A percentile compares a stretch with the other conserved stretches of the same genome.
phyloP scores from a whole-genome alignment of 2,329 filamentous ascomycete species.

The Monilinia fructigena region DNA sequence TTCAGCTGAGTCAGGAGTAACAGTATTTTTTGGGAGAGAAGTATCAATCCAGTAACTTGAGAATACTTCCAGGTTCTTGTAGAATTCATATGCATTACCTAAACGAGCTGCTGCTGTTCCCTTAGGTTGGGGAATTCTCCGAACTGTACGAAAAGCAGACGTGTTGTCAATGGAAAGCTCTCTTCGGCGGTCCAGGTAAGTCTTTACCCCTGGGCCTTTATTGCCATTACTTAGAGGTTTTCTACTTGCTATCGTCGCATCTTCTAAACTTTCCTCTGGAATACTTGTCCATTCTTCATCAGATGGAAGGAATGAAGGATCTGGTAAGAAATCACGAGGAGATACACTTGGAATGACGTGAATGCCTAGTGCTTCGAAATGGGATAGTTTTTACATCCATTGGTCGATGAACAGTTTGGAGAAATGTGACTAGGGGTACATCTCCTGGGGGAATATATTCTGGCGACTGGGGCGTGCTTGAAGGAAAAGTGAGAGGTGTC shows the following conservation, averaged over 20 bases:
- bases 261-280: conserved; percentile 36
- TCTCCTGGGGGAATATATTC: conserved; percentile 29
- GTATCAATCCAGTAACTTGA: conserved; percentile 63
- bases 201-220: conserved; percentile 55
- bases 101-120: conserved; percentile 55
- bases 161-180: conserved; percentile 58
- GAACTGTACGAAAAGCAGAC: conserved; percentile 59
- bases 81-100: conserved; percentile 66
- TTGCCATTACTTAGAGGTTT: conserved; percentile 53
- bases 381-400: conserved; percentile 48
- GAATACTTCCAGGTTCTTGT: conserved; percentile 59
- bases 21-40: conserved; percentile 40
- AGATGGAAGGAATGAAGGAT: conserved; percentile 53
- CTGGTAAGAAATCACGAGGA: conserved; percentile 53
- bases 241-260: conserved; percentile 50
- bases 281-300: conserved; percentile 49
- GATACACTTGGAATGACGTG: conserved; percentile 53
- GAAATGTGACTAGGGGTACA: conserved; percentile 48
- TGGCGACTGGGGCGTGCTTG: conserved; percentile 36
- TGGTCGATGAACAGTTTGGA: conserved; percentile 56
- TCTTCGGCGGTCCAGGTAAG: conserved; percentile 57
- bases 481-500: conserved; percentile 35
- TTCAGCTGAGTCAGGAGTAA: conserved; percentile 27
- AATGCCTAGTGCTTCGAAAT: conserved; percentile 58
- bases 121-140: conserved; percentile 54